These are phyloP conservation scores for Globisporangium uncinulatum DNA, from an alignment of 352 stramenopile genomes.

Conservation along the genomic window DNA sequence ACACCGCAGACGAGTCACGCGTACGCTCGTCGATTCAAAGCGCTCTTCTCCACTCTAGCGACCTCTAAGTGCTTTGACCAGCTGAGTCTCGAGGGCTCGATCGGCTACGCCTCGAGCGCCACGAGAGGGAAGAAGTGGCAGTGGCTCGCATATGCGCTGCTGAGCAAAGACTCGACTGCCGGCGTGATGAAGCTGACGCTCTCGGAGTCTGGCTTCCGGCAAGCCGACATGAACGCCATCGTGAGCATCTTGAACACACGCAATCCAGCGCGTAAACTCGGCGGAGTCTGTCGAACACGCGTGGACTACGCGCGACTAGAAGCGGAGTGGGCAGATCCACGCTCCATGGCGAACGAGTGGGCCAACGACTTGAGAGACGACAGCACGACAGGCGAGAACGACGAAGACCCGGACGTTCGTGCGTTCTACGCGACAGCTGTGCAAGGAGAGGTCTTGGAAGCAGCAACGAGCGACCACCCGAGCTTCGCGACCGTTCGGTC, in stretches of 20 bases:
- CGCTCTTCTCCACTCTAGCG: conserved; percentile 2
- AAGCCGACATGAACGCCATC: conserved; percentile 18
- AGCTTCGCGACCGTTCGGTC: not conserved
- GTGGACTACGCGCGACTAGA: not conserved
- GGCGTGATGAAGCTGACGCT: conserved; percentile 1
- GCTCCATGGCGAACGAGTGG: not conserved
- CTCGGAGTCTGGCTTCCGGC: not conserved
- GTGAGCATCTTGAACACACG: conserved; percentile 13
- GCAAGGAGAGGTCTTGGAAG: not conserved
- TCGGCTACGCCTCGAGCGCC: not conserved
- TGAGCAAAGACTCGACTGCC: conserved; percentile 5
- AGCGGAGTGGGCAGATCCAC: not conserved
- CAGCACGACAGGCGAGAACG: not conserved
- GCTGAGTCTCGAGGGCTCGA: not conserved
- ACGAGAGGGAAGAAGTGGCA: conserved; percentile 5
- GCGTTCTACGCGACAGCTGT: not conserved
- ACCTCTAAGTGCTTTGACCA: not conserved
- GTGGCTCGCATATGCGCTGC: conserved; percentile 12
- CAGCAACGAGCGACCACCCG: not conserved
- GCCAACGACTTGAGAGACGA: not conserved
- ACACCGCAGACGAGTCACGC: not conserved
- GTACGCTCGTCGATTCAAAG: conserved; percentile 1
- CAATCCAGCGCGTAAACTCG: conserved; percentile 19
- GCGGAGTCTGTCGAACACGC: not conserved
- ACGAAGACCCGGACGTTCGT: conserved; percentile 1